A percentile compares a stretch with the other conserved stretches of the same genome.
Evolutionary conservation across 768 basidiomycete species (phyloP).

Genomic region (Cystobasidium onofrii): DNA sequence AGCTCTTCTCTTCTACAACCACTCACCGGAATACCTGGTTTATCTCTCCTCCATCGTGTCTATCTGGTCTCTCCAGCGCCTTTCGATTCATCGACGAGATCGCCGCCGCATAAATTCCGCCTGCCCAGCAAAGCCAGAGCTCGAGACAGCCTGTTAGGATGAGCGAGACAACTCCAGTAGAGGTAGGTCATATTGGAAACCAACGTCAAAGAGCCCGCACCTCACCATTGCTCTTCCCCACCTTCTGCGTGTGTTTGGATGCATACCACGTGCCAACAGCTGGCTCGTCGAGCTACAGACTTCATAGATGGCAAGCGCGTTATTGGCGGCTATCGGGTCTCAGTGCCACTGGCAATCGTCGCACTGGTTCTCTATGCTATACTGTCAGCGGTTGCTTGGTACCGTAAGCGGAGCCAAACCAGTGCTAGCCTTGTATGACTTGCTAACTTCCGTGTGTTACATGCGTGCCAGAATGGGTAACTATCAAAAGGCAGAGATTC

Average conservation of each 20-base stretch:
- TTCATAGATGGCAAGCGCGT: conserved; percentile 16
- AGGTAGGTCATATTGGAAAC: neutral
- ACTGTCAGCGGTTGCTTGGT: neutral
- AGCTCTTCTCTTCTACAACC: neutral
- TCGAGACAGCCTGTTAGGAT: neutral
- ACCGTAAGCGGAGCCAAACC: neutral
- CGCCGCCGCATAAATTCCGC: neutral
- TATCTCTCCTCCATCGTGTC: neutral
- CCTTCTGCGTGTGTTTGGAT: neutral
- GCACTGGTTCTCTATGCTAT: conserved; percentile 17
- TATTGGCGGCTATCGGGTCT: conserved; percentile 24
- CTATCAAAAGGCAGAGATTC: conserved; percentile 16
- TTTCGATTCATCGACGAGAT: too few relatives aligned
- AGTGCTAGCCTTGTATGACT: neutral
- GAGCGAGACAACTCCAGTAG: neutral
- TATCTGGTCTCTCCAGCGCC: too few relatives aligned
- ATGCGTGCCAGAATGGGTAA: conserved; percentile 14
- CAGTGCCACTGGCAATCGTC: conserved; percentile 4
- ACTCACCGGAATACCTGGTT: too few relatives aligned
- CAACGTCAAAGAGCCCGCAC: too few relatives aligned
- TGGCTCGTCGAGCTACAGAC: neutral
- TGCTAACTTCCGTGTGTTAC: neutral
- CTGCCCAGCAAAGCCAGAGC: neutral
- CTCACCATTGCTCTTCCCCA: too few relatives aligned
- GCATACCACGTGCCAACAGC: neutral